Base-by-base conservation (phyloP, 2,329 filamentous ascomycete genomes). In the Pestalotiopsis sp. region DNA sequence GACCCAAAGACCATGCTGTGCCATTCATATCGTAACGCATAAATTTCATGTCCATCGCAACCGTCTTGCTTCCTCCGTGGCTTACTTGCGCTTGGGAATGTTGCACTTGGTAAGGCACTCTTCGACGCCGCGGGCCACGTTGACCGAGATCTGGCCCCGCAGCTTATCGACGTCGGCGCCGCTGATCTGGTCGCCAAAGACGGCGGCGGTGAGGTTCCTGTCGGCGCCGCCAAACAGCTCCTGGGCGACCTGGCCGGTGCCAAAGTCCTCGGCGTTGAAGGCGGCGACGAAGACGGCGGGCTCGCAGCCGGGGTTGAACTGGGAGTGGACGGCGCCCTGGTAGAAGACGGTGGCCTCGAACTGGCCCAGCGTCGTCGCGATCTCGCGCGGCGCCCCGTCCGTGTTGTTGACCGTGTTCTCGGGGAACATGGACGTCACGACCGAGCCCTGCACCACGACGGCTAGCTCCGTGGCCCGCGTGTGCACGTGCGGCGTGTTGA, bases 401-500 rank as follows among this genome's bases (percentile, higher is more conserved):
- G 79, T 79, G 68, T 80, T 72, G 69, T 79, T 71, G 63, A 85
- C 84, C 52, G 83, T 83, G 76, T 86, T 87, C 77, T 87, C 86
- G 20, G 85, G 81, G 2, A 85, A 78, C 81, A 88, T 87, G 72
- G 86, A 84, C 58, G 84, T 83, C 67, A 85, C 79, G 70, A 88
- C 76, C 25, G 76, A 79, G 66, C 86, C 87, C 55, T 82, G 72
- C 60, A 83, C 82, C 72, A 88, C 81, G 75, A 87, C 79, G 70
- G 86, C 84, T 65, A 88, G 82, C 79, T 88, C 86, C 39, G 83
- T 81, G 39, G 84, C 82, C 57, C 86, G 85, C 63, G 85, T 85
- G 76, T 88, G 86, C 3, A 85, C 81, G 79, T 88, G 87, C 20
- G 86, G 85, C 7, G 84, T 87, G 80, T 87, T 88, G 78, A 89